Base-by-base conservation (phyloP, 2,329 filamentous ascomycete genomes). In the Sporothrix luriei region DNA sequence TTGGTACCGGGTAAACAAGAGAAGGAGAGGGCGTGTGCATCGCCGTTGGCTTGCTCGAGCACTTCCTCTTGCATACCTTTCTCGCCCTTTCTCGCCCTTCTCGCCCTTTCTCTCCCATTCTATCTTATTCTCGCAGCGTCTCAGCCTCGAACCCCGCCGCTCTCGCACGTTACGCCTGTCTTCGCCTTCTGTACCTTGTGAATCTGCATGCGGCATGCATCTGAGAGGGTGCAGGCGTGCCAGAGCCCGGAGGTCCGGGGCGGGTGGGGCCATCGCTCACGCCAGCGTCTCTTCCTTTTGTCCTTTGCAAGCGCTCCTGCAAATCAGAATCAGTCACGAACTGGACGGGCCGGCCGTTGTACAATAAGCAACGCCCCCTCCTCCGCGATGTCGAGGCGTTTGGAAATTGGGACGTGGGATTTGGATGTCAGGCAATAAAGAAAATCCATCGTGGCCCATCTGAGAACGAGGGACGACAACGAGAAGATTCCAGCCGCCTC, bases 161-260 rank as follows among this genome's bases (percentile, higher is more conserved):
- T 3, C 55, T 59, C 51, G 19, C 19, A 38, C 40, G 19, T 59
- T 24, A 29, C 29, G 7, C 29, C 61, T 65, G 24, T 51, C 19
- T 65, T 38, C 16, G 46, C 46, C 9, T 46, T 19, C 24, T 33
- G 46, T 24, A 40, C 48, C 14, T 67, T 46, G 33, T 65, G 26
- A 3, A 48, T 65, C 26, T 38, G 19, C 26, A 19, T 51, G 62
- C 52, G 4, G n/a, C 21, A 48, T 59, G 54, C 24, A 26, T 26
- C 24, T 40, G 46, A 52, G 26, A 51, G 43, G 61, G 26, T 51
- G 46, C 40, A n/a, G 19, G 46, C 10, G 62, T 51, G 62, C 16
- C 43, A 65, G 51, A 24, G 43, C 19, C 19, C 66, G 66, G 66
- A 68, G 52, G 66, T 68, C 66, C 66, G 66, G 29, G n/a, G 66